Evolutionary conservation across 2,329 filamentous ascomycete species (phyloP), one percentile per base, ranked within the genome.

Genomic region (Colletotrichum spinosum): DNA sequence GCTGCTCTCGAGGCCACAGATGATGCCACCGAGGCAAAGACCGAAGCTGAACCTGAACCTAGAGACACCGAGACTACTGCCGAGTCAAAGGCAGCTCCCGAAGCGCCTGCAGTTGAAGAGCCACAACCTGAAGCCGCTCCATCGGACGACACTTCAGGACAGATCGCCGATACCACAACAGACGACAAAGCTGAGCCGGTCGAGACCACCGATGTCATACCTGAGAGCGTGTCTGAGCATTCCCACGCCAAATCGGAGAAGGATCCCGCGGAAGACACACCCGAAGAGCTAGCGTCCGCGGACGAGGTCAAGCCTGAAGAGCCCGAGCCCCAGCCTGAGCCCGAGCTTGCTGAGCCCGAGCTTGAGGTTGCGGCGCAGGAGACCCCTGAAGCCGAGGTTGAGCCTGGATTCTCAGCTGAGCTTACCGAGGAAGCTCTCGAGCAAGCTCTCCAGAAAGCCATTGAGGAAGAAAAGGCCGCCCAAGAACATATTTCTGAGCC

Each of bases 331-430:
- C 13, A 35, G 39, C 34, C 42, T 17, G 13, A 37, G 9, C 13
- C 59, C 5, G 57, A 60, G 42, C 50, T 35, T 15, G 52, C 42
- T 17, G 13, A 37, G 9, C 13, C 59, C 5, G 57, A 60, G 42
- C 50, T 35, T 15, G 52, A 51, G 15, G 37, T 45, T 13, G 33
- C 55, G 34, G 10, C 37, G 3, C 37, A 52, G 15, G 55, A 54
- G n/a, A 17, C 13, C 9, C 8, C 48, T 7, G 12, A 37, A 12
- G 5, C 35, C n/a, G 44, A 50, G 13, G 4, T 44, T 13, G 59
- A 64, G 6, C 55, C 37, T 25, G 34, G 25, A 39, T 17, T 25
- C 3, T 41, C 35, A 3, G 41, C 53, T 3, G 37, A 50, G 2
- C 9, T 11, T 33, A 25, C n/a, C 5, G 48, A 44, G 35, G 42